Evolutionary conservation across 805 yeast species (phyloP).

Genomic region (Lipomyces sp.): DNA sequence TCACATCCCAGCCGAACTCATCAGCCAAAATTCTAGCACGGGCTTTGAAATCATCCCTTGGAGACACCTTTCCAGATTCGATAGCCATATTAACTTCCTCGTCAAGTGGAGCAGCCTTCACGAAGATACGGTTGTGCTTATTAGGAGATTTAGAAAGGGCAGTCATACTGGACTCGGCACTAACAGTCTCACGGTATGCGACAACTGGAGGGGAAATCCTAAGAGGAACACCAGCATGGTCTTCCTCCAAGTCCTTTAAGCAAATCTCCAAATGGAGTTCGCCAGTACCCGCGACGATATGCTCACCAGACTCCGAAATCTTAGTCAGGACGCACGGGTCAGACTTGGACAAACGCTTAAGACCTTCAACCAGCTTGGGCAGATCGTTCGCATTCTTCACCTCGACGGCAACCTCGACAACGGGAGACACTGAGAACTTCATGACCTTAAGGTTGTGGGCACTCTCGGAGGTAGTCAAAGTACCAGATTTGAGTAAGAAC

Average conservation of each 20-base stretch:
- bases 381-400: constrained; percentile 99
- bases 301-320: constrained; percentile 97
- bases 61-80: constrained; percentile 87
- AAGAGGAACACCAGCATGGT: constrained; percentile 99
- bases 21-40: constrained; percentile 99
- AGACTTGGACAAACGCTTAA: constrained; percentile 98
- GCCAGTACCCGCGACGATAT: constrained; percentile 99
- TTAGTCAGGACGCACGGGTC: constrained; percentile 95
- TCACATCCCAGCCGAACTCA: constrained; percentile 99
- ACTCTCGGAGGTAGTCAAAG: constrained; percentile 93
- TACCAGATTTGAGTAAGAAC: constrained; percentile 99
- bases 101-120: constrained; percentile 93
- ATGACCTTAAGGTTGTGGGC: constrained; percentile 99
- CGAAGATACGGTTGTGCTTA: constrained; percentile 99
- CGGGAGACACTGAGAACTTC: constrained; percentile 99
- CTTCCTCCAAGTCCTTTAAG: constrained; percentile 92
- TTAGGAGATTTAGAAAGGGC: constrained; percentile 99
- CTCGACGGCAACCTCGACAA: constrained; percentile 99
- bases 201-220: constrained; percentile 98
- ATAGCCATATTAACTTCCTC: constrained; percentile 93
- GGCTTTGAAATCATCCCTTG: constrained; percentile 97
- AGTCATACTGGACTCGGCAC: constrained; percentile 87
- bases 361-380: constrained; percentile 99
- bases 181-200: constrained; percentile 98
- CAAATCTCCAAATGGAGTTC: constrained; percentile 99